Evolutionary conservation across 2,329 filamentous ascomycete species (phyloP), one percentile per base, ranked within the genome.

Genomic region (Clonostachys rhizophaga): DNA sequence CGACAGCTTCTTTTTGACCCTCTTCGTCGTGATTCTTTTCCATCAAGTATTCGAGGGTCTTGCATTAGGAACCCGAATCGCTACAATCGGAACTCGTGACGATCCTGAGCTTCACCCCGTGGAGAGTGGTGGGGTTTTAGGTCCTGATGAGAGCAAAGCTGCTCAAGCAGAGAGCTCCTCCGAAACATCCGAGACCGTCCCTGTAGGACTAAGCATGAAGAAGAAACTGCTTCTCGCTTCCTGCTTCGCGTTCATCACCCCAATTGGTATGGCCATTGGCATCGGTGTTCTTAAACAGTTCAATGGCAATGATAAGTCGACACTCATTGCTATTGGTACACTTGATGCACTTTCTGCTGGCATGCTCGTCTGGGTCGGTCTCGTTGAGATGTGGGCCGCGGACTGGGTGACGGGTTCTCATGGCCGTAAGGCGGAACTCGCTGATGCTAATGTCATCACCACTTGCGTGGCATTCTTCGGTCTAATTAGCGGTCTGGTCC

Each of bases 11-110:
- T 81, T 81, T 64, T 59, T 74, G 46, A 79, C 75, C 2, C 70
- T 83, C n/a, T 79, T 80, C 49, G 62, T 79, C 40, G 86, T 90
- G 46, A 87, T 91, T 49, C 67, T 89, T 48, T 89, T 90, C 68
- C 87, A 90, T 58, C 87, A 90, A 57, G 81, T 87, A 70, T 89
- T 91, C 55, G 86, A 90, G 59, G 87, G 87, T 5, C 72, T 91
- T 42, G 87, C 87, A 1, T 79, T 91, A 1, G 86, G 87, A 16
- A 81, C 81, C 9, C 79, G 84, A 13, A 89, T 90, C 51, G 83
- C 85, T 9, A 74, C 76, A 1, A 70, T 89, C 2, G 74, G 70
- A 24, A 63, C 60, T 5, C 20, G 40, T 40, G 34, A 43, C 11
- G 18, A 37, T 24, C 17, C 20, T n/a, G 40, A 40, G 11, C 42